A percentile compares a stretch with the other conserved stretches of the same genome.
These are phyloP conservation scores for Trypanosoma vivax DNA, from an alignment of 208 protist genomes.

Conservation along the genomic window DNA sequence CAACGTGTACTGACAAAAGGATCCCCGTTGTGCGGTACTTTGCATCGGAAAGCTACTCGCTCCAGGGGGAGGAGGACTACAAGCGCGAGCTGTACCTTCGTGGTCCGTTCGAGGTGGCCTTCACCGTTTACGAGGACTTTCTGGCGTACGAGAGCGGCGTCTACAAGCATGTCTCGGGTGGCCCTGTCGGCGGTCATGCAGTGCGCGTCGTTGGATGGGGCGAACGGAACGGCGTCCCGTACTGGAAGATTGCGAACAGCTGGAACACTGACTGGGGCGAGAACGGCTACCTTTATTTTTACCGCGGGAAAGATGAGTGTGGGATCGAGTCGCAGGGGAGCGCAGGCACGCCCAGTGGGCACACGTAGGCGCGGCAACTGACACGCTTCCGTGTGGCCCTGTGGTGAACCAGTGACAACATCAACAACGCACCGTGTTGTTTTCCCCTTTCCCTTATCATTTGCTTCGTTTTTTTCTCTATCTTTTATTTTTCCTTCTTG, in stretches of 20 bases:
- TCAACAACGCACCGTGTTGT: too few relatives aligned
- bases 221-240: conserved; percentile 47
- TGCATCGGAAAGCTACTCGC: conserved; percentile 32
- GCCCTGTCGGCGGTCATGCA: conserved; percentile 73
- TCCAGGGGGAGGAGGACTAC: conserved; percentile 57
- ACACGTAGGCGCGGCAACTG: background rate
- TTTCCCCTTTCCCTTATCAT: too few relatives aligned
- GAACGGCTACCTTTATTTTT: conserved; percentile 80
- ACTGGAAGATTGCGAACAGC: conserved; percentile 91
- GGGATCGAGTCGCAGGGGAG: conserved; percentile 63
- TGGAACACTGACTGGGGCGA: conserved; percentile 87
- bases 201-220: conserved; percentile 88
- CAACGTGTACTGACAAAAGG: conserved; percentile 34
- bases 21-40: conserved; percentile 41
- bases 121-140: conserved; percentile 90
- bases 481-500: too few relatives aligned
- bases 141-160: conserved; percentile 85
- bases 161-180: conserved; percentile 74
- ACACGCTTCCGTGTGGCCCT: too few relatives aligned
- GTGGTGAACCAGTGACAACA: too few relatives aligned
- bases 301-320: conserved; percentile 69
- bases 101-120: conserved; percentile 85
- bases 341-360: conserved; percentile 26
- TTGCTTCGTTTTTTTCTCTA: too few relatives aligned
- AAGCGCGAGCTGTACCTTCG: conserved; percentile 77